phyloP scores from a whole-genome alignment of 371 early-diverging fungal genomes.

The Rhizomucor miehei region DNA sequence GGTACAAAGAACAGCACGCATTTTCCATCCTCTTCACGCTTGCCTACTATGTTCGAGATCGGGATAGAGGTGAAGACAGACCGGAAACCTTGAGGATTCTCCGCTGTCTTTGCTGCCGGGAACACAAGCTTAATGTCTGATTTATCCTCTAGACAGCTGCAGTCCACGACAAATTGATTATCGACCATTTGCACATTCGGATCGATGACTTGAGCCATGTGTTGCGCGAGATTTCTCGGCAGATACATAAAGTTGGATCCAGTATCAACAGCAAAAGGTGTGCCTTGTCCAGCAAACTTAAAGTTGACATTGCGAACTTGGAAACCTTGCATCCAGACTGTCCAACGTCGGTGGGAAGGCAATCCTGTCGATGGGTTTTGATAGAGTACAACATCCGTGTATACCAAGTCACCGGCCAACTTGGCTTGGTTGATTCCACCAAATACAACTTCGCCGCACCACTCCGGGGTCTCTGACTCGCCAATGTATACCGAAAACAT shows the following conservation, averaged over 20 bases:
- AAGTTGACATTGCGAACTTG: conserved; percentile 22
- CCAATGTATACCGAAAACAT: conserved; percentile 23
- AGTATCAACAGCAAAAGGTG: conserved; percentile 33
- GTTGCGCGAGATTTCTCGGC: conserved; percentile 20
- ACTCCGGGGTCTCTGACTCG: conserved; percentile 13
- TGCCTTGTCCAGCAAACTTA: conserved; percentile 14
- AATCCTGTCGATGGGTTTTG: neutral
- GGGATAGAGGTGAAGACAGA: conserved; percentile 18
- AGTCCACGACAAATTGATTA: conserved; percentile 23
- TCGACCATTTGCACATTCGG: conserved; percentile 6
- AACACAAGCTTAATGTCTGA: conserved; percentile 20
- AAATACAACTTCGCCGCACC: conserved; percentile 45
- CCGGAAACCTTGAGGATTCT: neutral
- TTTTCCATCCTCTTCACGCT: conserved; percentile 5
- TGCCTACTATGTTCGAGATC: conserved; percentile 13
- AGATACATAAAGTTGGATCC: conserved; percentile 47
- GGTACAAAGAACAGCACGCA: conserved; percentile 32
- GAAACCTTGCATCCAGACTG: conserved; percentile 17
- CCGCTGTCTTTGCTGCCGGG: conserved; percentile 6
- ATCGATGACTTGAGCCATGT: conserved; percentile 22
- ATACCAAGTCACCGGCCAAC: conserved; percentile 29
- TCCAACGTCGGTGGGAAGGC: conserved; percentile 22
- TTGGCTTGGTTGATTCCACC: conserved; percentile 36
- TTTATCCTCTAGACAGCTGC: conserved; percentile 11
- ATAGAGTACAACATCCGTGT: conserved; percentile 20